Evolutionary conservation across 164 flowering plant species (phyloP).

Genomic region (Santalum album): DNA sequence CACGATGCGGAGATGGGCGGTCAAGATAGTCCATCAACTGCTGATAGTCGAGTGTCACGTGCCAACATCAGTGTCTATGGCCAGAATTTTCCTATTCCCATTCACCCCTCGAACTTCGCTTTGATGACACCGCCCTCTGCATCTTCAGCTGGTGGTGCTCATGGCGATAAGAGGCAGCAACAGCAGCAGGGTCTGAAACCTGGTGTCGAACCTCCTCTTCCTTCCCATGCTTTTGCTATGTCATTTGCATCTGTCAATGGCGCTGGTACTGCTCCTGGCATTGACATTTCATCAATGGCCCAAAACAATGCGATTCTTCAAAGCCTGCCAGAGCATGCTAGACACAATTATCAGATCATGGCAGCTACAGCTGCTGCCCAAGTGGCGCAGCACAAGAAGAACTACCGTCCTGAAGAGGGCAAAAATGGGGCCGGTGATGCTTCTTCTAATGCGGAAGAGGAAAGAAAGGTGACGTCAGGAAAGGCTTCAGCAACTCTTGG

Average conservation of each 20-base stretch:
- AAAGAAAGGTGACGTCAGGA: conserved; percentile 33
- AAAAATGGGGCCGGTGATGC: conserved; percentile 35
- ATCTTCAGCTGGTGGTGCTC: conserved; percentile 20
- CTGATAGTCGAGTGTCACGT: conserved; percentile 58
- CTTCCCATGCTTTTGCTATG: conserved; percentile 75
- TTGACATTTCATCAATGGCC: conserved; percentile 62
- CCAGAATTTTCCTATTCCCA: conserved; percentile 47
- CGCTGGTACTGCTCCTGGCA: conserved; percentile 38
- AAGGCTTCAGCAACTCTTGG: conserved; percentile 26
- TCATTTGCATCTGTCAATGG: conserved; percentile 61
- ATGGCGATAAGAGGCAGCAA: conserved; percentile 42
- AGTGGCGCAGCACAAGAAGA: conserved; percentile 52
- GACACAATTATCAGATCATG: conserved; percentile 50
- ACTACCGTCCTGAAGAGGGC: conserved; percentile 45
- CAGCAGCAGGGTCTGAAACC: conserved; percentile 43
- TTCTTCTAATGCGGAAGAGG: conserved; percentile 34
- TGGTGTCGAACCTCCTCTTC: conserved; percentile 42
- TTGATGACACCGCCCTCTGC: conserved; percentile 45
- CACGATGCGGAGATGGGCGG: conserved; percentile 44
- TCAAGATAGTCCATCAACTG: conserved; percentile 70
- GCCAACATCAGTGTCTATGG: conserved; percentile 42
- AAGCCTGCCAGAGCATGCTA: conserved; percentile 56
- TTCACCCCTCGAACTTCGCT: conserved; percentile 59
- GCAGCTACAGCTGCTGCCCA: conserved; percentile 47
- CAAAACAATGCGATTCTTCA: conserved; percentile 64